Evolutionary conservation across 148 eudicot genomes (phyloP), one percentile per base, ranked within the genome.

Genomic region (Amaranthus hypochondriacus): DNA sequence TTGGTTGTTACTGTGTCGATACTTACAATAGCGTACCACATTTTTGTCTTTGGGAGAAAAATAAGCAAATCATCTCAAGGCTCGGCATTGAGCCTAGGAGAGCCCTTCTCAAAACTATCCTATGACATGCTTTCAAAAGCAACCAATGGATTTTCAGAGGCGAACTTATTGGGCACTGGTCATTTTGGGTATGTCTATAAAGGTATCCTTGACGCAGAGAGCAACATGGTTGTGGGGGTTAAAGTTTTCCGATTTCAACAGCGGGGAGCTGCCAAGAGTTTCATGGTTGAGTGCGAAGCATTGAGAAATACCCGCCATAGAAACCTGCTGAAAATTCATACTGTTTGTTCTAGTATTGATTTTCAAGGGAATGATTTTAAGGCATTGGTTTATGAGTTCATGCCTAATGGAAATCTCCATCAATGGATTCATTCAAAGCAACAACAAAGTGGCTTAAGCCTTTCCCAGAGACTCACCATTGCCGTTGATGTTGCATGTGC

Each of bases 351-450:
- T 4, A 76, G 83, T 49, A 76, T 21, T 8, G 76, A 76, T 54
- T 76, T 61, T 49, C 55, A 72, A 6, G 62, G 79, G 9, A 72
- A 72, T n/a, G 76, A 80, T 5, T 80, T 80, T 48, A 76, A 72
- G 50, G 83, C 83, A 15, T 70, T 80, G 62, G 70, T 80, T n/a
- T 80, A 76, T 56, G 80, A 76, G 72, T 76, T 66, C 50, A 72
- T 80, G 76, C 50, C 77, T 2, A 76, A 80, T 14, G 83, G 79
- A 62, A 75, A 56, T 68, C 73, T 80, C 60, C 73, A 76, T 15
- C 10, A 13, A 44, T 76, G 83, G 83, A 13, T 80, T n/a, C 73
- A 76, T 67, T 51, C 5, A n/a, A 46, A 47, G 18, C 21, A 51
- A 55, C 54, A 51, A 4, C 46, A n/a, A 18, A 54, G 49, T 28